Evolutionary conservation across 352 stramenopile species (phyloP), one percentile per base, ranked within the genome.

Genomic region (Blastocystis sp.): DNA sequence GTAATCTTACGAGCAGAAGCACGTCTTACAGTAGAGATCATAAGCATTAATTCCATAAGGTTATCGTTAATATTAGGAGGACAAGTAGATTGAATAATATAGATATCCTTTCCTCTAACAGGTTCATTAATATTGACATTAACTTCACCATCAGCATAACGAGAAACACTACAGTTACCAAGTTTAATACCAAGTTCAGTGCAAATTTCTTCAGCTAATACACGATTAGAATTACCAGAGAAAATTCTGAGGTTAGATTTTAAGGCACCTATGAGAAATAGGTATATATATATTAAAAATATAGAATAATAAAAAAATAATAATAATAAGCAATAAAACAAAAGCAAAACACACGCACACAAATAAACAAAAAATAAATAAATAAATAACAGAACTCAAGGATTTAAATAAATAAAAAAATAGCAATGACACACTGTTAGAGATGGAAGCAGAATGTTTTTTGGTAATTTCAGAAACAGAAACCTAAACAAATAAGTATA

Each of bases 51-150:
- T 75, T 99, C 91, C 87, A 99, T 95, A 0, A 99, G 77, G 72
- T 96, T 95, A 73, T 99, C 89, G 73, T 98, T 99, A 55, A 99
- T 90, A 31, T 87, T 88, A 58, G 87, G 73, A 18, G 79, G 79
- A 73, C 88, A 96, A 28, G 91, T 99, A 4, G 91, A 88, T 76
- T 99, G 91, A 39, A 99, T 84, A 65, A 99, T 94, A 75, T 96
- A 99, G 57, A 96, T 86, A 77, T 98, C 88, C 70, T 96, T 96
- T 56, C 91, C 91, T 57, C 90, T 84, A 67, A 99, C 90, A 73
- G 96, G 95, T 69, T 97, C 90, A 69, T 96, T 86, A 64, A 98
- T 88, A 76, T 94, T 92, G 65, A 97, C 83, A 69, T 96, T 96
- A 7, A 95, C 87, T 73, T 98, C 91, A 43, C 89, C 91, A 69